A percentile compares a stretch with the other conserved stretches of the same genome.
phyloP scores from a whole-genome alignment of 139 green algal species.

The Chlorella sorokiniana region DNA sequence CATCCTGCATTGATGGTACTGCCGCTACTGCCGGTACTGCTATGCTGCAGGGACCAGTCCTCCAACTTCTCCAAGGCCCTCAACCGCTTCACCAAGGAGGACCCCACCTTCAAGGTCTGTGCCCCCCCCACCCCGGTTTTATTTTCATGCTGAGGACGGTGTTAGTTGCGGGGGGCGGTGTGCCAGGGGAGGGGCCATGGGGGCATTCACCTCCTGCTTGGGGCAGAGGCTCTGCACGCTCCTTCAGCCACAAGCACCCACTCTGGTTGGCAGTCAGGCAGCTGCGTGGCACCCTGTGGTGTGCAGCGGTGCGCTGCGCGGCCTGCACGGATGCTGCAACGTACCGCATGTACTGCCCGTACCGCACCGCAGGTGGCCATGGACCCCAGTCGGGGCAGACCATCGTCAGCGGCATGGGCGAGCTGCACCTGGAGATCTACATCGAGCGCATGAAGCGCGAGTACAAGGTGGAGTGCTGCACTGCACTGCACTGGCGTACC shows the following conservation, averaged over 20 bases:
- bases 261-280: too few relatives aligned
- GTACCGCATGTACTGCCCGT: background rate
- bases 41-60: constrained; percentile 52
- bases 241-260: too few relatives aligned
- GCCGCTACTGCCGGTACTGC: background rate
- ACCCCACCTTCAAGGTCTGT: constrained; percentile 96
- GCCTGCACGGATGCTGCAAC: background rate
- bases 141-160: too few relatives aligned
- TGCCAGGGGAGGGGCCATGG: too few relatives aligned
- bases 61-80: constrained; percentile 79
- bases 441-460: constrained; percentile 97
- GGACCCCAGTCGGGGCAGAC: constrained; percentile 83
- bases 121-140: too few relatives aligned
- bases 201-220: too few relatives aligned
- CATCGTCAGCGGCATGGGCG: constrained; percentile 95
- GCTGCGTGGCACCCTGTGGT: too few relatives aligned
- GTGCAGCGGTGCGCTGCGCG: too few relatives aligned
- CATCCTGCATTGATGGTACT: background rate
- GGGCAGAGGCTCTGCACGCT: too few relatives aligned
- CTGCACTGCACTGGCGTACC: background rate
- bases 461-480: constrained; percentile 79
- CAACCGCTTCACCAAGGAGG: constrained; percentile 91
- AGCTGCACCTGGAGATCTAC: constrained; percentile 99
- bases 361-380: constrained; percentile 51
- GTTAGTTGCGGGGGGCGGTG: too few relatives aligned